Evolutionary conservation across 106 monocot genomes (phyloP), one percentile per base, ranked within the genome.

Genomic region (Allium fistulosum): DNA sequence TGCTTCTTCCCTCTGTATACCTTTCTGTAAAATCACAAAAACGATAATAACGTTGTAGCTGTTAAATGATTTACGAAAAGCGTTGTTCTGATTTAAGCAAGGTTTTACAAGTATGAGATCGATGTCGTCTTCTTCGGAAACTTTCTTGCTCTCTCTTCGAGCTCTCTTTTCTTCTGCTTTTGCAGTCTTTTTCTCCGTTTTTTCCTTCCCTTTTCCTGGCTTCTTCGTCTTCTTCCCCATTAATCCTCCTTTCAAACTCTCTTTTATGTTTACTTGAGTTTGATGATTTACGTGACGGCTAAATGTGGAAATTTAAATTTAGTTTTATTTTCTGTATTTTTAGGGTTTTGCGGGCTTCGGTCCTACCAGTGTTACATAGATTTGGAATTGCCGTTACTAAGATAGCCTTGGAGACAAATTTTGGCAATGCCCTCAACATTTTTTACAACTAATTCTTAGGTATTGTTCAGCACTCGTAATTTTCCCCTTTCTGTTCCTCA

Each of bases 151-250:
- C 52, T 99, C 97, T 14, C 97, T 77, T 51, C 92, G 75, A 48
- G 83, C 85, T 17, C 82, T 71, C 82, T 99, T 99, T 80, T 85
- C 97, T 75, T 92, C 97, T 15, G 84, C 90, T 69, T 92, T 99
- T 37, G 87, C 92, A 12, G 97, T 99, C 77, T 93, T 99, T 74
- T 74, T 78, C 85, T 99, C 97, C 70, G 97, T 99, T 77, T 99
- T 99, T 87, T 99, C 97, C 83, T 99, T 92, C 37, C 97, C 97
- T 66, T 74, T 86, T 0, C 97, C 90, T 1, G 87, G 78, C 77
- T 99, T 92, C 88, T 92, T 99, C 71, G 79, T 65, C 87, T 99
- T 99, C 87, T 90, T 99, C 75, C 87, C 97, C 97, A 92, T 99
- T 61, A 27, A 72, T 46, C 14, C 11, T 27, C 14, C 61, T 49